Percentiles rank a stretch among this genome's conserved stretches.
Evolutionary conservation across 1,284 basidiomycete genomes (phyloP).

Genomic region (Kwoniella shivajii): DNA sequence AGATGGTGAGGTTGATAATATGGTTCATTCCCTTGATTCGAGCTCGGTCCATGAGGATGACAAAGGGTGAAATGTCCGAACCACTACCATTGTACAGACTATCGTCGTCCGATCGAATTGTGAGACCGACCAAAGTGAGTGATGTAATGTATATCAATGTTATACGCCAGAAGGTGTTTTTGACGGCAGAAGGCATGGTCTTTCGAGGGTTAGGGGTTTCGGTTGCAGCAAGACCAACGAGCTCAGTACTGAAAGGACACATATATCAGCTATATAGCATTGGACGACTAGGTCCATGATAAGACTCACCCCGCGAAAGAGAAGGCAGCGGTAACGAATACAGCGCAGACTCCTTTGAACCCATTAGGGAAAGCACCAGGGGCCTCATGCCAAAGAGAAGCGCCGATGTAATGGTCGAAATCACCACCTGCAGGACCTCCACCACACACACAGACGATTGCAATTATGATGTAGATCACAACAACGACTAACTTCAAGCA

Average conservation of each 20-base stretch:
- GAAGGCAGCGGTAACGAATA: conserved; percentile 64
- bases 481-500: conserved; percentile 53
- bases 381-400: conserved; percentile 36
- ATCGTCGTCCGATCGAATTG: conserved; percentile 52
- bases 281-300: conserved; percentile 14
- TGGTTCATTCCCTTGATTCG: conserved; percentile 54
- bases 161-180: conserved; percentile 56
- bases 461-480: conserved; percentile 51
- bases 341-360: conserved; percentile 54
- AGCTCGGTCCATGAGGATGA: conserved; percentile 56
- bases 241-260: conserved; percentile 64
- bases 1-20: conserved; percentile 59
- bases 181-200: conserved; percentile 57
- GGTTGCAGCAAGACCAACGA: conserved; percentile 80
- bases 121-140: conserved; percentile 57
- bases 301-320: conserved; percentile 62
- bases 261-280: conserved; percentile 4
- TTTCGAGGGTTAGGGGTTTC: conserved; percentile 61
- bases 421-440: conserved; percentile 46
- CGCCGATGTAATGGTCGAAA: conserved; percentile 44
- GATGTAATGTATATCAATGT: conserved; percentile 59
- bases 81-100: conserved; percentile 51
- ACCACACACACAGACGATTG: conserved; percentile 44
- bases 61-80: conserved; percentile 58
- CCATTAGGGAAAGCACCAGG: conserved; percentile 56